phyloP scores from a whole-genome alignment of 1,284 basidiomycete genomes.

The Hymenochaete sp. region DNA sequence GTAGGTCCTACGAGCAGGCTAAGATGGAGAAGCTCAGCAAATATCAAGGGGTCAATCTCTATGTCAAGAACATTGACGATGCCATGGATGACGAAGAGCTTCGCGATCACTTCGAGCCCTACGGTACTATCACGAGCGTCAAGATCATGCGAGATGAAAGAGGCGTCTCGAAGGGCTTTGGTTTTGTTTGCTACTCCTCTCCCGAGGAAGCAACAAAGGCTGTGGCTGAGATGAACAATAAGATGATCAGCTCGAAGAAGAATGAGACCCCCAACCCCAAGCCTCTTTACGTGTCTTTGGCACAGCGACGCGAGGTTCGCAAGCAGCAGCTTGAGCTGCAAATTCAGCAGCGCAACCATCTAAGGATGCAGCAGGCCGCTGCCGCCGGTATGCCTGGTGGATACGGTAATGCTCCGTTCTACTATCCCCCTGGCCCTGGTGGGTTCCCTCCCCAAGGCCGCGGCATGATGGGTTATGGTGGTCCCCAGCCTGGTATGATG shows the following conservation, averaged over 20 bases:
- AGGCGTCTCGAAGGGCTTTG: slow-evolving; percentile 88
- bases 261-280: slow-evolving; percentile 99
- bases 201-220: slow-evolving; percentile 99
- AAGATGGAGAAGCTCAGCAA: slow-evolving; percentile 98
- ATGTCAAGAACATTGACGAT: slow-evolving; percentile 97
- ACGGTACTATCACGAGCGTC: slow-evolving; percentile 95
- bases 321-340: slow-evolving; percentile 98
- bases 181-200: slow-evolving; percentile 98
- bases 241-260: slow-evolving; percentile 99
- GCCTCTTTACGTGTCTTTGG: slow-evolving; percentile 97
- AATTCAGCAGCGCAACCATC: slow-evolving; percentile 93
- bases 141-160: slow-evolving; percentile 99
- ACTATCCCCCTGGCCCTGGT: slow-evolving; percentile 79
- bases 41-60: slow-evolving; percentile 98
- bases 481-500: slow-evolving; percentile 72
- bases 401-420: slow-evolving; percentile 80
- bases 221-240: slow-evolving; percentile 99
- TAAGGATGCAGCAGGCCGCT: slow-evolving; percentile 88
- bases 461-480: slow-evolving; percentile 70
- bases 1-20: slow-evolving; percentile 89
- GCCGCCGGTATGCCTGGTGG: slow-evolving; percentile 76
- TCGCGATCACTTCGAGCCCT: slow-evolving; percentile 91
- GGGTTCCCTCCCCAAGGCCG: slow-evolving; percentile 76
- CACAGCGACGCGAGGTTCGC: slow-evolving; percentile 97
- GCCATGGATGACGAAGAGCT: slow-evolving; percentile 94